Percentiles rank a stretch among this genome's conserved stretches.
Conservation (phyloP, 306 rosid genomes). For the Lotus japonicus region DNA sequence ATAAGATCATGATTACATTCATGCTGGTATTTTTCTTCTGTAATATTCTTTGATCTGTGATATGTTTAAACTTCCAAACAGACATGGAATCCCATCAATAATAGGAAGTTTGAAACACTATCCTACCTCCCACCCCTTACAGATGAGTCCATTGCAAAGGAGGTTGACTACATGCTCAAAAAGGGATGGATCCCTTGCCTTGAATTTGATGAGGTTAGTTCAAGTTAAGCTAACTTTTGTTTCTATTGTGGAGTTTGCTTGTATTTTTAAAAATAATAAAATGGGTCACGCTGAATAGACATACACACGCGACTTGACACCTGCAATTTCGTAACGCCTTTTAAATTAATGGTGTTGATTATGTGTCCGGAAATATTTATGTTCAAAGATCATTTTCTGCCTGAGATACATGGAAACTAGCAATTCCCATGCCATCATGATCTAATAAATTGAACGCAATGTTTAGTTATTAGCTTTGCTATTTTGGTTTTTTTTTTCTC, state of each 20-base stretch:
- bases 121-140: constrained; percentile 70
- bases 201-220: constrained; percentile 66
- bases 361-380: too few species aligned
- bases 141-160: constrained; percentile 64
- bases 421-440: not conserved
- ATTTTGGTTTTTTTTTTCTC: too few species aligned
- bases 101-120: constrained; percentile 72
- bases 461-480: too few species aligned
- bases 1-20: not conserved
- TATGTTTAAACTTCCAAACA: constrained; percentile 28
- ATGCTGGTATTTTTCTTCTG: not conserved
- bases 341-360: too few species aligned
- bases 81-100: constrained; percentile 79
- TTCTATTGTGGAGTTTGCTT: not conserved
- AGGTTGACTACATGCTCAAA: constrained; percentile 66
- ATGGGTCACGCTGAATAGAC: too few species aligned
- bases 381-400: not conserved
- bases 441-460: not conserved
- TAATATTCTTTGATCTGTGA: not conserved
- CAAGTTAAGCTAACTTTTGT: not conserved
- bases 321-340: too few species aligned
- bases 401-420: not conserved
- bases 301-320: too few species aligned
- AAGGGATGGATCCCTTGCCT: constrained; percentile 86
- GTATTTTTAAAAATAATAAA: not conserved